Percentiles rank a stretch among this genome's conserved stretches.
phyloP scores from a whole-genome alignment of 495 filamentous ascomycete species.

The Hyaloscypha finlandica region DNA sequence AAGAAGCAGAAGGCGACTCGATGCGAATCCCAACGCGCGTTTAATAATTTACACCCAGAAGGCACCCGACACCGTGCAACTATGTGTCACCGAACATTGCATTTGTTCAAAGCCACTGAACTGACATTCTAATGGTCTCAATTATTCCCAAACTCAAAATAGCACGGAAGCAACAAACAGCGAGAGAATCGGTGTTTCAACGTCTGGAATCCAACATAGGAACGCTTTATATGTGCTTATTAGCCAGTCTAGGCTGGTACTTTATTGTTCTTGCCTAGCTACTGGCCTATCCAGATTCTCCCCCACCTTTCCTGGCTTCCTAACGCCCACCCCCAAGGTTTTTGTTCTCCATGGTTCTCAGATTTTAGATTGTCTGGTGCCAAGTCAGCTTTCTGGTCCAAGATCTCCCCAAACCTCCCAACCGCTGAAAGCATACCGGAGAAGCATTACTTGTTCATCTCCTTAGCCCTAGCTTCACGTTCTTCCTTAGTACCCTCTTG shows the following conservation, averaged over 20 bases:
- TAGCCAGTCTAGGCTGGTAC: not conserved
- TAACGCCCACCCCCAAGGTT: not conserved
- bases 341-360: conserved; percentile 1
- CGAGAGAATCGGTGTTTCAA: not conserved
- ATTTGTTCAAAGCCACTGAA: not conserved
- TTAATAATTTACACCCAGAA: not conserved
- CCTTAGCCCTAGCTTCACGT: conserved; percentile 60
- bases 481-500: conserved; percentile 68
- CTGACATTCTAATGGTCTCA: not conserved
- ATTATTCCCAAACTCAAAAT: not conserved
- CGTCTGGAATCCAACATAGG: not conserved
- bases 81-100: not conserved
- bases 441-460: conserved; percentile 60
- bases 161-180: not conserved
- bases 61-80: not conserved
- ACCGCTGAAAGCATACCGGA: conserved; percentile 24
- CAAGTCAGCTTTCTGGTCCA: not conserved
- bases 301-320: not conserved
- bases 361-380: conserved; percentile 21
- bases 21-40: conserved; percentile 9
- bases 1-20: conserved; percentile 11
- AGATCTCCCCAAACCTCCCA: not conserved
- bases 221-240: not conserved
- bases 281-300: not conserved
- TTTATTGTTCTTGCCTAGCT: not conserved